A percentile compares a stretch with the other conserved stretches of the same genome.
Conservation (phyloP, 768 basidiomycete genomes). For the Pisolithus orientalis region DNA sequence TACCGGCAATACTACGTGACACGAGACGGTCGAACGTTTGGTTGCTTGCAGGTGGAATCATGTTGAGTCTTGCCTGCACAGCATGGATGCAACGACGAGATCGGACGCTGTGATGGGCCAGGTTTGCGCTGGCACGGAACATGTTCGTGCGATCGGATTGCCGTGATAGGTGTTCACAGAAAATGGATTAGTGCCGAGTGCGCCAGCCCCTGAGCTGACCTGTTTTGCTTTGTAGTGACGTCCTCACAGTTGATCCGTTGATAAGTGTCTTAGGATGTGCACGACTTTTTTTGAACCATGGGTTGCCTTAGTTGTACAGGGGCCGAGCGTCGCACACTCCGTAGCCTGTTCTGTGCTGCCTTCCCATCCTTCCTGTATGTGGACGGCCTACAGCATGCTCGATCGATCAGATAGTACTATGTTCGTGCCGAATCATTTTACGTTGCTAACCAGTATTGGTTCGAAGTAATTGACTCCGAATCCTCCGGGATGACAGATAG, state of each 20-base stretch:
- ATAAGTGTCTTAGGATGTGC: not conserved
- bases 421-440: not conserved
- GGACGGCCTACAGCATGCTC: not conserved
- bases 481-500: not conserved
- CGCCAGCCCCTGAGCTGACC: constrained; percentile 18
- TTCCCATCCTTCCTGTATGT: not conserved
- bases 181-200: constrained; percentile 11
- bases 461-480: not conserved
- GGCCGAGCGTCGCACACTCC: not conserved
- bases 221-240: constrained; percentile 10
- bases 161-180: constrained; percentile 18
- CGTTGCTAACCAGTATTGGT: not conserved
- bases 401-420: not conserved
- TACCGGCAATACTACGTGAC: not conserved
- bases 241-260: constrained; percentile 21
- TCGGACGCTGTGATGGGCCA: no score
- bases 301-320: not conserved
- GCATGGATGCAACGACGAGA: no score
- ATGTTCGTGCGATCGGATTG: constrained; percentile 19
- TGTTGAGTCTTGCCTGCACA: not conserved
- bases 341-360: not conserved
- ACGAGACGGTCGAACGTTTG: not conserved
- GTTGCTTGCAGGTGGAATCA: not conserved
- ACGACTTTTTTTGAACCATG: not conserved
- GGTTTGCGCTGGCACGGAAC: constrained; percentile 2